Base-by-base conservation (phyloP, 2,329 filamentous ascomycete species). In the Aphanoascus verrucosus region DNA sequence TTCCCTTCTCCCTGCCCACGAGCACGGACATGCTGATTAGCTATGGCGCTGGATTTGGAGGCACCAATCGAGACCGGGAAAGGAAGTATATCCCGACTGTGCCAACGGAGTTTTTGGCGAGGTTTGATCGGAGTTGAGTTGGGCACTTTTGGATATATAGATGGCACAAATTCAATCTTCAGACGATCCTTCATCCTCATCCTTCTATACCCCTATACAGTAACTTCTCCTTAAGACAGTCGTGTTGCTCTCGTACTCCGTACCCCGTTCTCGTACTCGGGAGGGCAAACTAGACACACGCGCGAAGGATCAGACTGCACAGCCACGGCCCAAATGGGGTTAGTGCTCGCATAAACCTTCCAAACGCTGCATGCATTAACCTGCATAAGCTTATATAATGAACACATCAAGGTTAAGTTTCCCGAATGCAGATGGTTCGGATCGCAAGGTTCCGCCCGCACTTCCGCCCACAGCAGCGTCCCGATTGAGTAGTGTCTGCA, bases 11-110 rank as follows among this genome's bases (percentile, higher is more conserved):
- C n/a, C 75, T 98, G 28, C 93, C 93, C 1, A 95, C 91, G 1
- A 93, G 88, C 54, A 97, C 90, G 23, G 93, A 98, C 68, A 98
- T 98, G 93, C 78, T 97, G 46, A 82, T 98, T 46, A 91, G 84
- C 60, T 98, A 94, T 64, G 93, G 93, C 0, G 90, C 93, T 11
- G 93, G 93, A 0, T 93, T 97, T 64, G 93, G 93, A 4, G 93
- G 93, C 0, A 75, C 93, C 45, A 95, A 98, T 71, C 80, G 86
- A 57, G 93, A 97, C 70, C 79, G 89, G 54, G 93, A 94, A 69
- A 79, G 88, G 60, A 95, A 95, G 71, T 98, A 98, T 67, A 94
- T 95, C 44, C 93, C 93, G 1, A 94, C 88, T 0, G 87, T 98
- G 51, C 91, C 93, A 15, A 85, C 90, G 0, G 93, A 98, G 70